phyloP scores from a whole-genome alignment of 805 yeast genomes.

The Myxozyma kluyveri region DNA sequence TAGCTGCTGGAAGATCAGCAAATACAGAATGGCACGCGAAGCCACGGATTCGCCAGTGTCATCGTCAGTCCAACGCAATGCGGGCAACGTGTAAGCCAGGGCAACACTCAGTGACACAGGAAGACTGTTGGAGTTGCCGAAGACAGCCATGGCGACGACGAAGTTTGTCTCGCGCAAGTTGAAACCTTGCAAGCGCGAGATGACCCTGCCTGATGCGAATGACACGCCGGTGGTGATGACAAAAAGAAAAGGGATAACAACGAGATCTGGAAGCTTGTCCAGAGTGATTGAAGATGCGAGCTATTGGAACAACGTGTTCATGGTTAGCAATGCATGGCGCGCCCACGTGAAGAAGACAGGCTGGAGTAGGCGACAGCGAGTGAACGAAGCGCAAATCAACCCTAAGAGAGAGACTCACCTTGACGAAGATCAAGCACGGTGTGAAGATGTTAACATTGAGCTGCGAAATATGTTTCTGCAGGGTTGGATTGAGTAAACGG shows the following conservation, averaged over 20 bases:
- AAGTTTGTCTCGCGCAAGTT: conserved; percentile 79
- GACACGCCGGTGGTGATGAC: conserved; percentile 81
- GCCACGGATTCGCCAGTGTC: conserved; percentile 59
- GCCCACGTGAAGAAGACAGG: neutral
- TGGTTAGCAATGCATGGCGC: neutral
- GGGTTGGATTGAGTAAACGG: conserved; percentile 64
- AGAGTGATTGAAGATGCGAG: conserved; percentile 65
- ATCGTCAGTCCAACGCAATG: conserved; percentile 54
- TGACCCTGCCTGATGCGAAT: conserved; percentile 55
- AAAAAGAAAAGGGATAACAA: conserved; percentile 79
- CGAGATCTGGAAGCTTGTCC: conserved; percentile 72
- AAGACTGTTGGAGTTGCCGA: conserved; percentile 90
- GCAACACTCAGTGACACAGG: conserved; percentile 88
- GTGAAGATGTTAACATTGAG: conserved; percentile 91
- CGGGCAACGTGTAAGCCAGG: conserved; percentile 57
- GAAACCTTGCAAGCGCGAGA: conserved; percentile 53
- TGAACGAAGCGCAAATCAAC: neutral
- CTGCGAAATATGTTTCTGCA: conserved; percentile 72
- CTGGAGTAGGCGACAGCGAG: neutral
- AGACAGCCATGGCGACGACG: conserved; percentile 95
- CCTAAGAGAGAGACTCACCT: conserved; percentile 45
- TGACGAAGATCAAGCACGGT: conserved; percentile 89
- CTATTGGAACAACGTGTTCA: conserved; percentile 8
- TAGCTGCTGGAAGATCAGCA: conserved; percentile 62
- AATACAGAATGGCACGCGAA: conserved; percentile 58